Base-by-base conservation (phyloP, 495 filamentous ascomycete species). In the Massariosphaeria phaeospora region DNA sequence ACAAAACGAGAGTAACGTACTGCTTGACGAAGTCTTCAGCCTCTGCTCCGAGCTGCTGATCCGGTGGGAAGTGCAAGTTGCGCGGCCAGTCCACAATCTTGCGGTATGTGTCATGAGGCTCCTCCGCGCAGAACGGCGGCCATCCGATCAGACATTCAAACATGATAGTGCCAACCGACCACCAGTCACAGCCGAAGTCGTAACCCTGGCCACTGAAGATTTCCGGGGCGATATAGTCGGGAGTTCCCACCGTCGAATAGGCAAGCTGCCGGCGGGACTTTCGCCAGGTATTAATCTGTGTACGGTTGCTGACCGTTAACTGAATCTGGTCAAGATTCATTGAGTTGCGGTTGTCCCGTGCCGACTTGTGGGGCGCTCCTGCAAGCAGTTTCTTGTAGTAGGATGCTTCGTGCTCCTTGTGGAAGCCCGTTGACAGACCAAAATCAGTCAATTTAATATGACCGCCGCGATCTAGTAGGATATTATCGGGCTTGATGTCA, bases 371-470 rank as follows among this genome's bases (percentile, higher is more conserved):
- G 58, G 84, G 83, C 26, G 67, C 70, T 3, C 50, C 60, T 38
- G 79, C 78, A 25, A 99, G 80, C n/a, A 98, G 83, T 52, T 95
- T 85, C 69, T 95, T 89, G 70, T 99, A 99, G 72, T 99, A 99
- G 34, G 89, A 87, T 69, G 96, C 95, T 66, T 96, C 93, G 65
- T 99, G 93, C 30, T 93, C 84, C 70, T 93, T 94, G 72, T 96
- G 91, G 73, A 96, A 96, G 50, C 93, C 93, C 2, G 93, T 99
- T 0, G 94, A 97, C 21, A 99, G 80, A 70, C 93, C 93, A 63
- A 99, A 99, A 72, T 99, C 93, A 3, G 93, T 97, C 52, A 99
- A 79, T 74, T 99, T 99, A 70, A 99, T 91, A 69, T 99, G 93
- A 13, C 93, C 93, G 50, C 88, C 87, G 38, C 88, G 82, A 67